Evolutionary conservation across 2,329 filamentous ascomycete species (phyloP).

Genomic region (Nectriaceae sp.): DNA sequence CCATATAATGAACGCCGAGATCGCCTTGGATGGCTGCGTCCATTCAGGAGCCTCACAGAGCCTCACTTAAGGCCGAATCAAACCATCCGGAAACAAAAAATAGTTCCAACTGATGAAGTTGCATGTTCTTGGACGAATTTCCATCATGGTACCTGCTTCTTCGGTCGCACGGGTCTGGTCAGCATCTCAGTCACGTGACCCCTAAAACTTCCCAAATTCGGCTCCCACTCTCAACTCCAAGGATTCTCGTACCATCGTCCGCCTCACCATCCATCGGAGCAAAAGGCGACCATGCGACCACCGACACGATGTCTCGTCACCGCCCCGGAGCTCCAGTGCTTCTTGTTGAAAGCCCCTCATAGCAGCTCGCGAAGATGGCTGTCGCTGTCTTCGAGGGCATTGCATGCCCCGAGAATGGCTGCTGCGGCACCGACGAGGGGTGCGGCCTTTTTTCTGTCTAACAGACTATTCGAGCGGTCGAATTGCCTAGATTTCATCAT

Average conservation of each 20-base stretch:
- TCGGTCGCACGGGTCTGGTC: neutral
- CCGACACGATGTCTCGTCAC: conserved; percentile 30
- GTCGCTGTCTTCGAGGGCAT: conserved; percentile 28
- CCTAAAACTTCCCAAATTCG: neutral
- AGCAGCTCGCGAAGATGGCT: conserved; percentile 30
- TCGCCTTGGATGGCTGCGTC: too few relatives aligned
- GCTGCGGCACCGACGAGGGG: conserved; percentile 17
- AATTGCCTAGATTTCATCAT: conserved; percentile 39
- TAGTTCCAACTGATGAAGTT: too few relatives aligned
- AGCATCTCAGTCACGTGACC: conserved; percentile 19
- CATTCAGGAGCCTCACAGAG: too few relatives aligned
- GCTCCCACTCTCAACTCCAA: neutral
- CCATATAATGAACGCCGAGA: too few relatives aligned
- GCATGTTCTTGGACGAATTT: too few relatives aligned
- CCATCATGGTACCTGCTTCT: too few relatives aligned
- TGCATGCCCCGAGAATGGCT: conserved; percentile 25
- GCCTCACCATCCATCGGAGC: conserved; percentile 13
- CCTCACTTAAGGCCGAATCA: too few relatives aligned
- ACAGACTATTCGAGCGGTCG: conserved; percentile 38
- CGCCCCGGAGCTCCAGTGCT: conserved; percentile 29
- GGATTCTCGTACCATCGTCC: conserved; percentile 25
- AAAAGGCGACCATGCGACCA: conserved; percentile 36
- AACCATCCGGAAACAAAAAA: too few relatives aligned
- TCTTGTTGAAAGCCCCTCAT: conserved; percentile 22
- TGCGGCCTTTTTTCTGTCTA: conserved; percentile 38